These are phyloP conservation scores for Wickerhamomyces ciferrii DNA, from an alignment of 805 yeast genomes.

Conservation along the genomic window DNA sequence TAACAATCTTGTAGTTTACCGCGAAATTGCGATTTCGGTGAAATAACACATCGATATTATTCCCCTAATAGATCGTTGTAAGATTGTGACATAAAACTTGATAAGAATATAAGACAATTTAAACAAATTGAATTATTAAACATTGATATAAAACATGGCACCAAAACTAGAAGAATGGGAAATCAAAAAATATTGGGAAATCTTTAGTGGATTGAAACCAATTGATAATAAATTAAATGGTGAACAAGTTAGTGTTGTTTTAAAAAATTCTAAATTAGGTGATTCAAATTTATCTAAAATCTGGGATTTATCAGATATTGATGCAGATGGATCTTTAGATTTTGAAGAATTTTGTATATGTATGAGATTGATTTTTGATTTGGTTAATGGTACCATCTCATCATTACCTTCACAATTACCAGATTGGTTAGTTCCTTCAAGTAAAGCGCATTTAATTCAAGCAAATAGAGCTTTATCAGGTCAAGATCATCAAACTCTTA, in stretches of 20 bases:
- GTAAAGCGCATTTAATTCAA: constrained; percentile 78
- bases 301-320: constrained; percentile 93
- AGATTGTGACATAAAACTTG: neutral
- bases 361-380: constrained; percentile 90
- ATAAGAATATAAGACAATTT: too few relatives aligned
- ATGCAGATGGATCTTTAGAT: constrained; percentile 85
- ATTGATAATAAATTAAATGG: constrained; percentile 74
- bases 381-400: constrained; percentile 67
- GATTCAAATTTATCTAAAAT: constrained; percentile 74
- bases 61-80: neutral
- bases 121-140: too few relatives aligned
- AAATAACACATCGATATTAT: neutral
- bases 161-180: constrained; percentile 92
- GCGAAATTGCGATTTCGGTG: neutral
- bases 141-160: constrained; percentile 13
- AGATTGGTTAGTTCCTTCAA: constrained; percentile 87
- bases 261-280: constrained; percentile 81
- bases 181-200: constrained; percentile 96
- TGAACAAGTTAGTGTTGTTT: constrained; percentile 77
- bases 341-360: constrained; percentile 98
- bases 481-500: constrained; percentile 14
- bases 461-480: constrained; percentile 60
- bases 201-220: constrained; percentile 87
- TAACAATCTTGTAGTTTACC: too few relatives aligned
- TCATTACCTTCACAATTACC: constrained; percentile 74